These are phyloP conservation scores for Fusarium zealandicum DNA, from an alignment of 2,329 filamentous ascomycete genomes.

Conservation along the genomic window DNA sequence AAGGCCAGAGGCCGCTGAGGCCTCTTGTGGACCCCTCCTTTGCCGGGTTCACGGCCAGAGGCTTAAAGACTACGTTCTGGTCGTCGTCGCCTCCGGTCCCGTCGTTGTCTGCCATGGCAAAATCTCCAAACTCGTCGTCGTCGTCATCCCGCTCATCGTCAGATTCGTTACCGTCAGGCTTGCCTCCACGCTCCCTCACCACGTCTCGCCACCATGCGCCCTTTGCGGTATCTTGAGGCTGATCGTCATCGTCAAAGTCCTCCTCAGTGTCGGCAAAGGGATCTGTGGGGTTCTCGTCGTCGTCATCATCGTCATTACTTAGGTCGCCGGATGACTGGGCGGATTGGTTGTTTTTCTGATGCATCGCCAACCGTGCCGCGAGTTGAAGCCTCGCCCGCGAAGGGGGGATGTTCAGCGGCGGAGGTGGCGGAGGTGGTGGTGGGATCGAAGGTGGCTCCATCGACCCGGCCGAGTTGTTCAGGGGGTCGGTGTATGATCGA, in stretches of 20 bases:
- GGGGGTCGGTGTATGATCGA: constrained; percentile 64
- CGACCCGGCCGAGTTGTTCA: constrained; percentile 56
- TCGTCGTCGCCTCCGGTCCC: constrained; percentile 42
- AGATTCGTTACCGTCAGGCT: constrained; percentile 54
- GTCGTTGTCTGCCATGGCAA: constrained; percentile 67
- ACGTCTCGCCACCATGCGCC: constrained; percentile 60
- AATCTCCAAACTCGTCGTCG: constrained; percentile 73
- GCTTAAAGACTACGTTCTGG: constrained; percentile 60
- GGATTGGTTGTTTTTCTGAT: constrained; percentile 67
- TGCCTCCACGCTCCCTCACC: constrained; percentile 49
- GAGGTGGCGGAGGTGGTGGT: constrained; percentile 71
- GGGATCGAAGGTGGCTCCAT: constrained; percentile 65
- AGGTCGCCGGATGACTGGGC: constrained; percentile 55
- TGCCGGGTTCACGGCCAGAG: constrained; percentile 61
- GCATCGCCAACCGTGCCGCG: constrained; percentile 83
- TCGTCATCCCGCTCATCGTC: constrained; percentile 63
- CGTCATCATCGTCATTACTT: constrained; percentile 48
- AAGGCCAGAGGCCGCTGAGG: constrained; percentile 66
- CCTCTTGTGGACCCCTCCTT: constrained; percentile 47
- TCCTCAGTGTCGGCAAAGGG: constrained; percentile 62
- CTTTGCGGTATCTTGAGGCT: constrained; percentile 45
- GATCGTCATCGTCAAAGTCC: constrained; percentile 58
- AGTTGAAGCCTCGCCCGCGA: constrained; percentile 87
- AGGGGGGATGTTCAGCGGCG: constrained; percentile 84
- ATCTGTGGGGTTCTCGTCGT: constrained; percentile 49